Evolutionary conservation across 2,329 filamentous ascomycete genomes (phyloP).

Genomic region (Fusarium camptoceras): DNA sequence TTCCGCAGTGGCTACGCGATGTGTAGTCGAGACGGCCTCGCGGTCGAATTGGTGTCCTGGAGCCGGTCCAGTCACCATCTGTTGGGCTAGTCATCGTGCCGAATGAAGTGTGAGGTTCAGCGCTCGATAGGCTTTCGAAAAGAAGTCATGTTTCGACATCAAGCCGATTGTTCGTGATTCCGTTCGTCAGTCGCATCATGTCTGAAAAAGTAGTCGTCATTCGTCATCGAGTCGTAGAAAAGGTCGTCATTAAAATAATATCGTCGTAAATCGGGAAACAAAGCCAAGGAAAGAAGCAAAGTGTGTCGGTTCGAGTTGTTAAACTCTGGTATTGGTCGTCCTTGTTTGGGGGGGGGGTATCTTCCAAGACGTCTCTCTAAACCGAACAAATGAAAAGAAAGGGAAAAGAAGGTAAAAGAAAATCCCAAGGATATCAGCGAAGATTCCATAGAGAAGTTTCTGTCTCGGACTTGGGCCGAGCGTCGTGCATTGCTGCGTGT

Average conservation of each 20-base stretch:
- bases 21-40: slow-evolving; percentile 49
- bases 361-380: slow-evolving; percentile 47
- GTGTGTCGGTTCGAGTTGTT: slow-evolving; percentile 45
- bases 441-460: slow-evolving; percentile 58
- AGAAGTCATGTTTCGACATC: slow-evolving; percentile 50
- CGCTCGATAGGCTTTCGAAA: slow-evolving; percentile 46
- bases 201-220: slow-evolving; percentile 50
- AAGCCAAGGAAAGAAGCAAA: slow-evolving; percentile 54
- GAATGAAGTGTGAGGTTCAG: slow-evolving; percentile 48
- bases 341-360: slow-evolving; percentile 36
- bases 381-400: slow-evolving; percentile 43
- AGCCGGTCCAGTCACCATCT: slow-evolving; percentile 47
- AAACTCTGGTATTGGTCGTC: slow-evolving; percentile 26
- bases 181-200: slow-evolving; percentile 50
- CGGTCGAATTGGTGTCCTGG: slow-evolving; percentile 34
- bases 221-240: slow-evolving; percentile 54
- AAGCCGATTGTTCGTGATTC: slow-evolving; percentile 49
- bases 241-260: slow-evolving; percentile 58
- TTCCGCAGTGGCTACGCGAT: slow-evolving; percentile 52
- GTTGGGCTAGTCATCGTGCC: slow-evolving; percentile 42
- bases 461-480: slow-evolving; percentile 63
- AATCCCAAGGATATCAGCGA: slow-evolving; percentile 47
- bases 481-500: slow-evolving; percentile 73
- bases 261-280: slow-evolving; percentile 57
- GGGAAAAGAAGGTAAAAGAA: slow-evolving; percentile 38